Base-by-base conservation (phyloP, 2,329 filamentous ascomycete species). In the Trichothecium sympodiale region DNA sequence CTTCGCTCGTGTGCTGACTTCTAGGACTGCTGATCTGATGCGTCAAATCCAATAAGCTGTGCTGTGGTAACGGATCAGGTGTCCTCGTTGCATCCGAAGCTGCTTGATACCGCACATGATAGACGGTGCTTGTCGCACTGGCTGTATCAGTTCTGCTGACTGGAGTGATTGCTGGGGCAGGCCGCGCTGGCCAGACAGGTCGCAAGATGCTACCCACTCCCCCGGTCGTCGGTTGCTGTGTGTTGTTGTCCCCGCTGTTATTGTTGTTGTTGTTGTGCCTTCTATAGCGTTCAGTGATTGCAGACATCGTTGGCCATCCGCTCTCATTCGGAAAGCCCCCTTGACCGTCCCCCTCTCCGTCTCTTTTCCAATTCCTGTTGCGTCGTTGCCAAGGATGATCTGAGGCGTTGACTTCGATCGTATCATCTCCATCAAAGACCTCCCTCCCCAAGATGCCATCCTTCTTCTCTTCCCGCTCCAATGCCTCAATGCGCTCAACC, bases 361-460 rank as follows among this genome's bases (percentile, higher is more conserved):
- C 45, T 2, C 47, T 53, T 35, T 56, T 64, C 39, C 50, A 51
- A 28, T 44, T 52, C 37, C 56, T 59, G 25, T 56, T 58, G 34
- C 56, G 54, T 17, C 57, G 52, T 14, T 61, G 57, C 65, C 69
- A 72, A 9, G 60, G 54, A 17, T 64, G 64, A 28, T 74, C 69
- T 2, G 67, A 59, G 2, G 67, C 61, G 27, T 69, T 65, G 13
- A 68, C 60, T 34, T 89, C 83, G 27, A 94, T 67, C 80, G 91
- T 93, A 52, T 94, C 88, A 49, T 95, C 88, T 4, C 87, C 88
- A 46, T 95, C 88, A 50, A 94, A 94, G 0, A 95, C 78, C 52
- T 95, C 88, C 43, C 88, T 70, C 4, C 88, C 88, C 2, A 95
- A 62, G 37, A 95, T 93, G 1, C 88, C 88, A 47, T 94, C 87